A percentile compares a stretch with the other conserved stretches of the same genome.
phyloP scores from a whole-genome alignment of 768 basidiomycete genomes.

The Amanita exitialis region DNA sequence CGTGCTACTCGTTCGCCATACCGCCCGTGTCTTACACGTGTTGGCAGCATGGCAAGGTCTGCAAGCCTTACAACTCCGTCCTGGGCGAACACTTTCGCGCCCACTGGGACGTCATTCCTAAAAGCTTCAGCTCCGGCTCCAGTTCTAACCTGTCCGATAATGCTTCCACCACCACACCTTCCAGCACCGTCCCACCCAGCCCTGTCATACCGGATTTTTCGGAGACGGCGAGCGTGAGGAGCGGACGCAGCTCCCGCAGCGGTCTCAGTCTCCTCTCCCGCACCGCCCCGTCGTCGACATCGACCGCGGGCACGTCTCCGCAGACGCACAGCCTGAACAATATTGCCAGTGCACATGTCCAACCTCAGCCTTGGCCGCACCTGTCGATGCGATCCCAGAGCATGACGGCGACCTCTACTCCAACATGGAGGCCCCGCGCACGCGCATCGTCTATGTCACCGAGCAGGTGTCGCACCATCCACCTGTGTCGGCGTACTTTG shows the following conservation, averaged over 20 bases:
- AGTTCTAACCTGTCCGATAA: constrained; percentile 34
- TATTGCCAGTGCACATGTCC: constrained; percentile 47
- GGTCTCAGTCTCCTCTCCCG: constrained; percentile 48
- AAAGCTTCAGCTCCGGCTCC: neutral
- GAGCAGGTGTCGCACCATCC: constrained; percentile 98
- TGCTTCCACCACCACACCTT: constrained; percentile 15
- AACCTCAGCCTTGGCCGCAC: constrained; percentile 44
- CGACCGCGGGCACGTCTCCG: constrained; percentile 47
- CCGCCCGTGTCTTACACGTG: constrained; percentile 3
- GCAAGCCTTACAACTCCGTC: constrained; percentile 88
- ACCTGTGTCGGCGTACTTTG: constrained; percentile 82
- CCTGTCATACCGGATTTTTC: constrained; percentile 8
- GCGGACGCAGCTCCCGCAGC: constrained; percentile 46
- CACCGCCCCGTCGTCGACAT: constrained; percentile 32
- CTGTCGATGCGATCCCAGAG: constrained; percentile 14
- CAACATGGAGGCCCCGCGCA: constrained; percentile 24
- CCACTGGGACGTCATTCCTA: constrained; percentile 73
- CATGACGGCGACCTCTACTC: constrained; percentile 7
- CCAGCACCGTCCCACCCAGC: constrained; percentile 11
- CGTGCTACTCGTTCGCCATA: constrained; percentile 18
- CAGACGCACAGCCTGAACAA: constrained; percentile 27
- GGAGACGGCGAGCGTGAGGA: constrained; percentile 51
- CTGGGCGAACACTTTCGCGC: constrained; percentile 85
- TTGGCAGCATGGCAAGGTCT: constrained; percentile 74
- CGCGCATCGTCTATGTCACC: constrained; percentile 74